A percentile compares a stretch with the other conserved stretches of the same genome.
Evolutionary conservation across 208 protist genomes (phyloP).

Genomic region (Naegleria lovaniensis): DNA sequence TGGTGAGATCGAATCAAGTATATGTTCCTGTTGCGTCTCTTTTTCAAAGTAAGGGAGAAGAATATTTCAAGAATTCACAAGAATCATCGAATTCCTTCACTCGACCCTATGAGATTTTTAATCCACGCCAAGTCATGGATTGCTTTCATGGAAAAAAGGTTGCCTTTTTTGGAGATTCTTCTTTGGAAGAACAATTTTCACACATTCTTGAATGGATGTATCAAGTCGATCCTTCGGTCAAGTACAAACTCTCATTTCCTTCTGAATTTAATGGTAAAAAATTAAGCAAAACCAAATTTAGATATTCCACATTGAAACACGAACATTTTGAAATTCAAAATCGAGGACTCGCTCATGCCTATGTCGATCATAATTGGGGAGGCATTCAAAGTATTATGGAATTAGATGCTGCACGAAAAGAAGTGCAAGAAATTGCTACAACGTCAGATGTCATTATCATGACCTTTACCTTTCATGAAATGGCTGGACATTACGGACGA

Average conservation of each 20-base stretch:
- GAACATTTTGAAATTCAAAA: not conserved
- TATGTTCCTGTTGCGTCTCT: not conserved
- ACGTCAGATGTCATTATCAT: not conserved
- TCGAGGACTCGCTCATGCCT: not conserved
- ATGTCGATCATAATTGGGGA: not conserved
- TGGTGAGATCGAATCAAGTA: not conserved
- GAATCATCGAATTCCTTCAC: not conserved
- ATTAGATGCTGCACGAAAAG: not conserved
- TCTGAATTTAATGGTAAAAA: not conserved
- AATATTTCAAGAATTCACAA: not conserved
- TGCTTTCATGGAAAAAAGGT: not conserved
- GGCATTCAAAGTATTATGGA: not conserved
- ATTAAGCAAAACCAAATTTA: not conserved
- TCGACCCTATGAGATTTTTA: not conserved
- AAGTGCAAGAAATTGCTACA: not conserved
- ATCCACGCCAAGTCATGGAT: not conserved
- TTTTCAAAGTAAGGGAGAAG: not conserved
- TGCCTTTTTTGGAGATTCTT: not conserved
- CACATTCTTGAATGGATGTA: not conserved
- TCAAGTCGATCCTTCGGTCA: not conserved
- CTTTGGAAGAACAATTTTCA: not conserved
- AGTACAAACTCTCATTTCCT: not conserved
- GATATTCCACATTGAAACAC: not conserved
- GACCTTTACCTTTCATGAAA: not conserved
- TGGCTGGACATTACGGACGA: not conserved